These are phyloP conservation scores for Colletotrichum chlorophyti DNA, from an alignment of 2,329 filamentous ascomycete genomes.

Conservation along the genomic window DNA sequence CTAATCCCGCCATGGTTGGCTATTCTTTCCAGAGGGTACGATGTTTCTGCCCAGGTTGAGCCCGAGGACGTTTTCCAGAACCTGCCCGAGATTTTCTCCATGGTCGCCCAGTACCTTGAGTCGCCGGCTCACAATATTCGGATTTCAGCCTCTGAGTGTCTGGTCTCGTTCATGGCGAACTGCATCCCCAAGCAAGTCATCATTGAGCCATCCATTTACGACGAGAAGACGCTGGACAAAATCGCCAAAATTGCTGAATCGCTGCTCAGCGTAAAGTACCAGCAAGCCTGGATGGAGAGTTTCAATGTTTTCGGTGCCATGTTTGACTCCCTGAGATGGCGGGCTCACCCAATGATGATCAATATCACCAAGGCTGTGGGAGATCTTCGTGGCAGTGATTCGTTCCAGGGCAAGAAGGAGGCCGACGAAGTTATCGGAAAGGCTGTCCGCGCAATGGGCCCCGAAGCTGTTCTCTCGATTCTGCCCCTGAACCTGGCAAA, in stretches of 20 bases:
- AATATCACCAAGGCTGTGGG: slow-evolving; percentile 81
- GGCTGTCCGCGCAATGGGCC: slow-evolving; percentile 89
- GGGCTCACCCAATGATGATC: slow-evolving; percentile 77
- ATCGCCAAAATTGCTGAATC: slow-evolving; percentile 75
- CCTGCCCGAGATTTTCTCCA: slow-evolving; percentile 81
- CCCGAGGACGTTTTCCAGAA: slow-evolving; percentile 92
- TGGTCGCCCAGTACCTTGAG: slow-evolving; percentile 82
- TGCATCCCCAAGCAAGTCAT: slow-evolving; percentile 86
- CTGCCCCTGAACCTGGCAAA: slow-evolving; percentile 86
- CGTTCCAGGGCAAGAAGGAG: slow-evolving; percentile 93
- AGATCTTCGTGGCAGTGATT: slow-evolving; percentile 84
- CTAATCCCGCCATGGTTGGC: slow-evolving; percentile 96
- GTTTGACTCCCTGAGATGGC: slow-evolving; percentile 88
- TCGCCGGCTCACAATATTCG: slow-evolving; percentile 93
- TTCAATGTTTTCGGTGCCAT: slow-evolving; percentile 88
- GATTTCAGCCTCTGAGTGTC: slow-evolving; percentile 90
- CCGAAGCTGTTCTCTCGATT: slow-evolving; percentile 80
- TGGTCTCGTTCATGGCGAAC: slow-evolving; percentile 91
- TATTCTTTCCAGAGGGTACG: slow-evolving; percentile 91
- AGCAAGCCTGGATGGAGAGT: slow-evolving; percentile 92
- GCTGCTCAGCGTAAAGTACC: slow-evolving; percentile 87
- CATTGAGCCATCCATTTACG: slow-evolving; percentile 87
- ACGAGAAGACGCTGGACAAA: slow-evolving; percentile 88
- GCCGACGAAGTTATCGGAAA: slow-evolving; percentile 89
- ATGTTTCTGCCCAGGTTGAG: slow-evolving; percentile 87